Evolutionary conservation across 257 asterid species (phyloP), one percentile per base, ranked within the genome.

Genomic region (Rauvolfia tetraphylla): DNA sequence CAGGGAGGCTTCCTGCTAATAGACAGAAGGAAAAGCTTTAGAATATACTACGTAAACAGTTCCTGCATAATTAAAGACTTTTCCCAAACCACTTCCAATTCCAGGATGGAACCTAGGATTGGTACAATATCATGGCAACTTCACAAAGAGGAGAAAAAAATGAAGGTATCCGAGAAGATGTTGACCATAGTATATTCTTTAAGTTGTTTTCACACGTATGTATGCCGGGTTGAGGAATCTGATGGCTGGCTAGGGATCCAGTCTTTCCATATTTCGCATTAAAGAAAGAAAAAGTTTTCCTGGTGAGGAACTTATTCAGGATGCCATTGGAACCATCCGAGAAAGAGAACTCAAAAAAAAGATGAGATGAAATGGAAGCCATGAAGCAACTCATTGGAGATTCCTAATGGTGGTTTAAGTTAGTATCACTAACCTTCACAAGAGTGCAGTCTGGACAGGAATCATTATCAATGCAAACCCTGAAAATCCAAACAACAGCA

Each of bases 401-500:
- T 39, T 7, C 33, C 4, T 57, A 25, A 44, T 29, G 0, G 41
- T 57, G 5, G 11, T 49, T 49, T 49, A 49, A 17, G 56, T 18
- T 39, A 6, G 20, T 13, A 81, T 83, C 81, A 81, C 85, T 81
- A n/a, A 91, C 98, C 98, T 91, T 92, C 53, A 95, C 93, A 77
- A 95, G 89, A 20, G 93, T 92, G 89, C 95, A 85, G 75, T 88
- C 90, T 69, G 83, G 84, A 78, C 86, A 79, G 61, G 91, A 77
- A 68, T 87, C 88, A 80, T 95, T 95, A 81, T 95, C 97, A 65
- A 95, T 79, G 69, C 85, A 86, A 78, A 91, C 97, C 90, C 98
- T 94, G 78, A 84, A 73, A 70, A 53, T 33, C 13, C 12, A 17
- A 12, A 48, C 15, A 65, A n/a, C 71, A 15, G 23, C n/a, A n/a